These are phyloP conservation scores for Cryptosporidium parvum DNA, from an alignment of 169 alveolate species.

Conservation along the genomic window DNA sequence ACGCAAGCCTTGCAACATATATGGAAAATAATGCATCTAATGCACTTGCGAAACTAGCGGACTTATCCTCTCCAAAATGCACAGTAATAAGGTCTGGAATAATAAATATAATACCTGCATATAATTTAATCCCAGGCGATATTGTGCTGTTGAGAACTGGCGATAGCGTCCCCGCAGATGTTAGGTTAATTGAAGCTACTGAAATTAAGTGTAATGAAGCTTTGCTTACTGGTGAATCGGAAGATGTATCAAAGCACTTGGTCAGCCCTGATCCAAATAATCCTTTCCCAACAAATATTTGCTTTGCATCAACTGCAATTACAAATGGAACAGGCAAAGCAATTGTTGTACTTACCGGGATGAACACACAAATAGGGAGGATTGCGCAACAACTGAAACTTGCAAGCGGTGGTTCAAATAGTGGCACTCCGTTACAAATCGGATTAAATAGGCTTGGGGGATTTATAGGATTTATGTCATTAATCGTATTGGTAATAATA, in stretches of 20 bases:
- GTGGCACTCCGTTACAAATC: constrained; percentile 86
- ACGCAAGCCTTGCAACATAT: constrained; percentile 92
- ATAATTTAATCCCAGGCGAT: constrained; percentile 94
- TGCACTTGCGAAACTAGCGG: constrained; percentile 92
- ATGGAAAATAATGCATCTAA: constrained; percentile 91
- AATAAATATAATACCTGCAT: constrained; percentile 84
- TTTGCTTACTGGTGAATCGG: constrained; percentile 93
- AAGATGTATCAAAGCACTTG: constrained; percentile 87
- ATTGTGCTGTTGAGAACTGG: constrained; percentile 91
- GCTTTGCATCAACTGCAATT: constrained; percentile 93
- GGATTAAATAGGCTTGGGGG: constrained; percentile 89
- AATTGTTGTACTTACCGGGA: constrained; percentile 92
- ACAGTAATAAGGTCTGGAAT: constrained; percentile 88
- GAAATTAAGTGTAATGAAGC: constrained; percentile 94
- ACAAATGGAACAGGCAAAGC: constrained; percentile 93
- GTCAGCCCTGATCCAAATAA: constrained; percentile 82
- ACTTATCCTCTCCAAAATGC: constrained; percentile 91
- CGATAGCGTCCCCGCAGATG: constrained; percentile 94
- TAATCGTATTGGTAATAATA: constrained; percentile 81
- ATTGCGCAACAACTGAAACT: constrained; percentile 92
- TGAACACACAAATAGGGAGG: constrained; percentile 95
- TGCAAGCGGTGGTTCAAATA: constrained; percentile 82
- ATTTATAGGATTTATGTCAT: constrained; percentile 86
- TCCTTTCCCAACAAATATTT: constrained; percentile 89
- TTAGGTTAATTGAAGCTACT: constrained; percentile 88